Conservation (phyloP, 2,329 filamentous ascomycete species). For the Apiospora marii region DNA sequence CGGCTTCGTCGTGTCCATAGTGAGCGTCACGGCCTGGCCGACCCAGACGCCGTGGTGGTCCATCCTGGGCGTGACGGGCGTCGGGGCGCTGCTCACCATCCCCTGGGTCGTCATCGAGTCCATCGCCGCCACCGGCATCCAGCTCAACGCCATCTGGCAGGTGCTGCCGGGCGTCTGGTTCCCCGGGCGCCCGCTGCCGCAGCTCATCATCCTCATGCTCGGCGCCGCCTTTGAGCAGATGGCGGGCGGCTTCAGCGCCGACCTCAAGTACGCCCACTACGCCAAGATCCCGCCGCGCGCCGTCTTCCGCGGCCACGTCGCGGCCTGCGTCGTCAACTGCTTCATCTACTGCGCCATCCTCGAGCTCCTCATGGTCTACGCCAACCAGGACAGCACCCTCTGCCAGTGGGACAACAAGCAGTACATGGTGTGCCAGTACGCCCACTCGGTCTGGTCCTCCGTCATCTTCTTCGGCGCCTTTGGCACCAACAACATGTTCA, state of each 20-base stretch:
- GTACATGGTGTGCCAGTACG: constrained; percentile 45
- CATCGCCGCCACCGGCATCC: constrained; percentile 60
- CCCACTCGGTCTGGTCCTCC: constrained; percentile 43
- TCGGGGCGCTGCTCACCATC: constrained; percentile 59
- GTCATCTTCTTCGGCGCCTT: constrained; percentile 45
- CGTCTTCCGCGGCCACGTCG: constrained; percentile 44
- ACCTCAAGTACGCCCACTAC: constrained; percentile 44
- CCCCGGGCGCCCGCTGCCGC: constrained; percentile 58
- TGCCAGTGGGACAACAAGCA: constrained; percentile 41
- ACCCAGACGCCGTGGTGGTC: constrained; percentile 60
- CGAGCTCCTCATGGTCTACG: constrained; percentile 46
- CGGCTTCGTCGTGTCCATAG: constrained; percentile 55
- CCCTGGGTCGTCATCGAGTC: constrained; percentile 61
- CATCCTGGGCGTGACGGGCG: constrained; percentile 57
- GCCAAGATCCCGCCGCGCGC: constrained; percentile 43
- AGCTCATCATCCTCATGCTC: constrained; percentile 63
- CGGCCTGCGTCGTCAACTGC: constrained; percentile 49
- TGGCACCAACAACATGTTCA: constrained; percentile 42
- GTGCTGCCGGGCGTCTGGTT: constrained; percentile 60
- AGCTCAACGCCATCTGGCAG: constrained; percentile 60
- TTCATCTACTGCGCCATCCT: constrained; percentile 57
- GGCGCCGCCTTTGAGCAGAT: constrained; percentile 42
- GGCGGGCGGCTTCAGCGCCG: constrained; percentile 42
- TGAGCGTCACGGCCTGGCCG: constrained; percentile 55
- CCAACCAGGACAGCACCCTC: constrained; percentile 41